phyloP scores from a whole-genome alignment of 2,329 filamentous ascomycete genomes.

The Lecanicillium sp. region DNA sequence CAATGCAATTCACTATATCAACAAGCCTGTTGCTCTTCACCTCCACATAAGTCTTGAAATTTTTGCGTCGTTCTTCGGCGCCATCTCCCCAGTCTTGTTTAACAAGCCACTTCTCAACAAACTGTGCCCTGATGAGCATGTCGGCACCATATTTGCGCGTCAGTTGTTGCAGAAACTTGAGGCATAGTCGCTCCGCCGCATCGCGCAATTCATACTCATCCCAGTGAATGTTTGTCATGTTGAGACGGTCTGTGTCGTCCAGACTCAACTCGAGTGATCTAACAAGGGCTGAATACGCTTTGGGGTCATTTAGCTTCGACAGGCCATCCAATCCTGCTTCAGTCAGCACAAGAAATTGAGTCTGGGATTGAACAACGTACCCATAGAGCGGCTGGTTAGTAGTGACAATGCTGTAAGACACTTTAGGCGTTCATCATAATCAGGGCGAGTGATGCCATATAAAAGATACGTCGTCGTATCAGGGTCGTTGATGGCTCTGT shows the following conservation, averaged over 20 bases:
- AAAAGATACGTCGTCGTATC: conserved; percentile 42
- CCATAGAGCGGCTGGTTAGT: conserved; percentile 35
- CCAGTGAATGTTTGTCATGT: conserved; percentile 46
- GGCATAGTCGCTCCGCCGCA: conserved; percentile 50
- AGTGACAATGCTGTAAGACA: conserved; percentile 48
- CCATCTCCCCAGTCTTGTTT: conserved; percentile 60
- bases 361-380: conserved; percentile 11
- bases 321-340: conserved; percentile 27
- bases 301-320: conserved; percentile 38
- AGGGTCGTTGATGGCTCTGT: conserved; percentile 50
- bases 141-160: conserved; percentile 50
- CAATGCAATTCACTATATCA: conserved; percentile 42
- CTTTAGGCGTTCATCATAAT: conserved; percentile 50
- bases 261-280: conserved; percentile 50
- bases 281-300: conserved; percentile 49
- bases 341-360: conserved; percentile 13
- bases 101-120: conserved; percentile 67
- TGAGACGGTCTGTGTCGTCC: conserved; percentile 38
- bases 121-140: conserved; percentile 51
- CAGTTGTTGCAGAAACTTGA: conserved; percentile 49
- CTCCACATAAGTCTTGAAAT: conserved; percentile 44
- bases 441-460: conserved; percentile 48
- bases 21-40: conserved; percentile 42
- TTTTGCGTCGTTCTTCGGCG: conserved; percentile 41
- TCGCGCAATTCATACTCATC: conserved; percentile 57